Evolutionary conservation across 768 basidiomycete genomes (phyloP), one percentile per base, ranked within the genome.

Genomic region (Agrocybe chaxingu): DNA sequence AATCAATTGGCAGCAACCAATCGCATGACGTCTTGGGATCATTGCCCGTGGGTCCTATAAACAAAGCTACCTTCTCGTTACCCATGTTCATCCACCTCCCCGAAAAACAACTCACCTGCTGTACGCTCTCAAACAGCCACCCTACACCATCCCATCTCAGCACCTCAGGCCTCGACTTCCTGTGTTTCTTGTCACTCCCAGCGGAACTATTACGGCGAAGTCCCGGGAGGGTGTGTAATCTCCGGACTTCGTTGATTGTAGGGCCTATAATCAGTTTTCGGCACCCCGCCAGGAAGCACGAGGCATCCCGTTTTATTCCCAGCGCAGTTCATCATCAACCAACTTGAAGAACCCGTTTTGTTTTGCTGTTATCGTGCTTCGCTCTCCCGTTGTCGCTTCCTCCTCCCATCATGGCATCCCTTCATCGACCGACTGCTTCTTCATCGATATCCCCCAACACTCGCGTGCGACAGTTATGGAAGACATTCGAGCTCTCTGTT

Each of bases 241-340:
- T 60, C 58, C 58, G 58, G 52, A 51, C 50, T 39, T 42, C 34
- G 45, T 40, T 53, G 56, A 55, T 60, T 59, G 51, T 53, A 61
- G 62, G 61, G 61, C 59, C 54, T 67, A 58, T 59, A 62, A 62
- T 65, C 62, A 61, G 59, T 59, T 56, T 64, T 66, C 68, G 69
- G 57, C 65, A 66, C 57, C 45, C 62, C 60, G 63, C 59, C 57
- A 63, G 60, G 24, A 57, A 64, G 67, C 72, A 72, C 72, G 72
- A 72, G 72, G 71, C 71, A 47, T 51, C 61, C 64, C 58, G 61
- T 64, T 66, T 66, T 65, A 54, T 68, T 67, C 68, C 66, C 68
- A 66, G 62, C 65, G 62, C 50, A 59, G 51, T 66, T 60, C 60
- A 54, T 58, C 61, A 48, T 60, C 53, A 57, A 61, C 54, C 59